Evolutionary conservation across 441 rosid species (phyloP).

Genomic region (Dalechampia spathulata): DNA sequence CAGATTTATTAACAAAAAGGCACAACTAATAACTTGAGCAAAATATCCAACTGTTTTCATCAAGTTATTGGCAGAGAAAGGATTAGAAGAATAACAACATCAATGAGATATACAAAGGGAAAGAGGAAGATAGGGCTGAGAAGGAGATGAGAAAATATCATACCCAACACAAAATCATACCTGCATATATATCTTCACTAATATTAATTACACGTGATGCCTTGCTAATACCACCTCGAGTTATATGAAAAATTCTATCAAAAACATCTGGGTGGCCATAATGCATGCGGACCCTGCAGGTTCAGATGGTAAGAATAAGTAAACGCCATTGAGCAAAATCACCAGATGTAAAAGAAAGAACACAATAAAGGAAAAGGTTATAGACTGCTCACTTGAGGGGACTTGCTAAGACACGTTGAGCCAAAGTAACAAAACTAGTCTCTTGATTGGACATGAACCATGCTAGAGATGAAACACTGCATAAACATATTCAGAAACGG

Average conservation of each 20-base stretch:
- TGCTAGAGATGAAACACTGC: conserved; percentile 97
- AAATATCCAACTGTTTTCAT: background rate
- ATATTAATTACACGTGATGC: conserved; percentile 95
- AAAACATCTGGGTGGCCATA: conserved; percentile 99
- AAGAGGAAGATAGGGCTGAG: background rate
- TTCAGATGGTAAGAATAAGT: background rate
- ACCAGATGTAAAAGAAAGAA: background rate
- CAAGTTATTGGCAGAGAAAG: background rate
- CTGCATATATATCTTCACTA: conserved; percentile 97
- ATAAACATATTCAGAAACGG: conserved; percentile 21
- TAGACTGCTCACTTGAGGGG: conserved; percentile 80
- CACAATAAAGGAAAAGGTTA: background rate
- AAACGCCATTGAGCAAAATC: background rate
- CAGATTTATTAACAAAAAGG: background rate
- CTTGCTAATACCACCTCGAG: conserved; percentile 98
- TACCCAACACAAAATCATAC: conserved; percentile 24
- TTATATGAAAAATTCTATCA: conserved; percentile 85
- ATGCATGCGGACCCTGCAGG: conserved; percentile 94
- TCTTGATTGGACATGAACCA: conserved; percentile 99
- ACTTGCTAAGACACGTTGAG: conserved; percentile 85
- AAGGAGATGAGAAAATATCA: background rate
- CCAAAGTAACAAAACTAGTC: conserved; percentile 96
- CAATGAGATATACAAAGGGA: background rate
- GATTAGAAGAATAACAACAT: background rate
- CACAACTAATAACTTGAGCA: background rate